Percentiles rank a stretch among this genome's conserved stretches.
Conservation (phyloP, 257 asterid genomes). For the Euphrasia confusa region DNA sequence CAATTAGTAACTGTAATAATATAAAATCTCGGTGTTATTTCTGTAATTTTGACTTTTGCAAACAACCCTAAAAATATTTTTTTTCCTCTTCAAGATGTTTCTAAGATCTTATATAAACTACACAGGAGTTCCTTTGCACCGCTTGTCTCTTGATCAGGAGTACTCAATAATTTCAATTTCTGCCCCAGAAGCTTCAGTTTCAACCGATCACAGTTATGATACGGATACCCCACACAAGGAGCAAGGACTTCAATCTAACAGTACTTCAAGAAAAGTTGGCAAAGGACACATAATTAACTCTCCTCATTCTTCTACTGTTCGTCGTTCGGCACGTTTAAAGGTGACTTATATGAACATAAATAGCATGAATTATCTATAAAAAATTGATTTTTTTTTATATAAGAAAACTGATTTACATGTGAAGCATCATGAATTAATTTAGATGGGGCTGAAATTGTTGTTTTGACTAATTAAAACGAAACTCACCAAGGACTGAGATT, state of each 20-base stretch:
- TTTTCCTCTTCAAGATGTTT: constrained; percentile 19
- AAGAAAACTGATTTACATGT: too few relatives aligned
- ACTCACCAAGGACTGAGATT: too few relatives aligned
- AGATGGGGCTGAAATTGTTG: too few relatives aligned
- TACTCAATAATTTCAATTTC: constrained; percentile 39
- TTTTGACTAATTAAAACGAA: too few relatives aligned
- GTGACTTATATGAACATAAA: constrained; percentile 21
- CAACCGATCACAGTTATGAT: constrained; percentile 51
- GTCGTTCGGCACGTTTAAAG: constrained; percentile 71
- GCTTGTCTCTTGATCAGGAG: constrained; percentile 40
- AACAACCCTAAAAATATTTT: constrained; percentile 3
- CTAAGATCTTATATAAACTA: constrained; percentile 24
- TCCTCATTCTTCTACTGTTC: constrained; percentile 55
- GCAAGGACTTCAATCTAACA: constrained; percentile 35
- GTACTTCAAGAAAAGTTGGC: constrained; percentile 40
- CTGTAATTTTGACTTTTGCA: background rate
- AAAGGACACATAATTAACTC: constrained; percentile 37
- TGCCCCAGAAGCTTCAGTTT: constrained; percentile 60
- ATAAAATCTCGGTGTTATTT: background rate
- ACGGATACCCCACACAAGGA: constrained; percentile 43
- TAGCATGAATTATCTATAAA: constrained; percentile 5
- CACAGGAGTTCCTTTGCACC: constrained; percentile 41
- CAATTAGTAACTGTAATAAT: too few relatives aligned
- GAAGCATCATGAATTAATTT: too few relatives aligned
- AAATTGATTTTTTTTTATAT: too few relatives aligned